Base-by-base conservation (phyloP, 1,284 basidiomycete species). In the Cutaneotrichosporon sp. region DNA sequence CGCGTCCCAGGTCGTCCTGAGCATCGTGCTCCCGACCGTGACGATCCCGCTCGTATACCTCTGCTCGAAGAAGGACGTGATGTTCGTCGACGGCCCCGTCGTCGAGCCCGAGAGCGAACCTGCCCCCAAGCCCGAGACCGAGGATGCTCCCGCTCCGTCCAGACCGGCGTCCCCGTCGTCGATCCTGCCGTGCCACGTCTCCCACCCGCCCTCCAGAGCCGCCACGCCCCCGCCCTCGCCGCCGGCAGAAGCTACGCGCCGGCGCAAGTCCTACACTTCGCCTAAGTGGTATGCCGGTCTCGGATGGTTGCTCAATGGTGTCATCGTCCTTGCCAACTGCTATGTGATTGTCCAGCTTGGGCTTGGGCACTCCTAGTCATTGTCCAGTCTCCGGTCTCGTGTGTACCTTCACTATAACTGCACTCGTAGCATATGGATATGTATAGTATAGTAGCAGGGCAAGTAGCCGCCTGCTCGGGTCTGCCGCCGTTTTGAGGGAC, bases 21-120 rank as follows among this genome's bases (percentile, higher is more conserved):
- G 86, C 37, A 82, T 97, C 64, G 84, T 91, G 4, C 81, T 97
- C 16, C 94, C 93, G 0, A 94, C 92, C 70, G 82, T 92, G 68
- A 81, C 84, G 17, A 80, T 90, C 62, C 90, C 90, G 1, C 79
- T 92, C 46, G 76, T 93, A 31, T 88, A 79, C 63, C 79, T 89
- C 60, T 89, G 88, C 10, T 83, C 84, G 2, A 83, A 79, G 5
- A 81, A 81, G 55, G 70, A 78, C 11, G 78, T 89, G 56, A 91
- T 91, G 88, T 78, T 77, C 5, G 82, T 84, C 16, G 68, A 68
- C 44, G 71, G 74, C 19, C 73, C 73, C 3, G 61, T 67, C 25
- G 46, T 57, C 4, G 61, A 61, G 9, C 27, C n/a, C 27, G 43
- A 27, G 22, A n/a, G 14, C 41, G 41, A 49, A n/a, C n/a, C n/a